Evolutionary conservation across 1,139 yeast species (phyloP).

Genomic region (Taiozyma sp.): DNA sequence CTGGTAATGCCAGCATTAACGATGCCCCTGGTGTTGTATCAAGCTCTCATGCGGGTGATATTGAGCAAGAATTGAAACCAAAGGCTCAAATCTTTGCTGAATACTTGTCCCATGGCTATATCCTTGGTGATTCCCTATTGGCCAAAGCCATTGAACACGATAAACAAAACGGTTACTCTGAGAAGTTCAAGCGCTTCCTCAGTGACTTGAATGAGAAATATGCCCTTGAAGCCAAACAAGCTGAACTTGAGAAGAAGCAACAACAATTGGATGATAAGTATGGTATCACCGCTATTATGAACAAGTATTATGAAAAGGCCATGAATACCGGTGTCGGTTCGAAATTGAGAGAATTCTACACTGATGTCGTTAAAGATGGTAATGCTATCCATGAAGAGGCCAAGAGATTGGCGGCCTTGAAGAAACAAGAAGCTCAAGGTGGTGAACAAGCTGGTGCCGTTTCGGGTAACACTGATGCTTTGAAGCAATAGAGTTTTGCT

Average conservation of each 20-base stretch:
- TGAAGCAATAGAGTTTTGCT: neutral
- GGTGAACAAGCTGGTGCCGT: neutral
- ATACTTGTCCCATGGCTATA: constrained; percentile 68
- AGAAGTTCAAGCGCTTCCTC: constrained; percentile 53
- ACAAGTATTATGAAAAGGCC: constrained; percentile 47
- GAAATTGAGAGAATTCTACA: constrained; percentile 48
- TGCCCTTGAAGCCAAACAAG: constrained; percentile 41
- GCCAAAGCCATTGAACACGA: constrained; percentile 60
- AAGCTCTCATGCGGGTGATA: constrained; percentile 32
- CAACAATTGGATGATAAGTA: constrained; percentile 36
- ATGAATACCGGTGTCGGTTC: constrained; percentile 40
- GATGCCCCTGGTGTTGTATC: neutral
- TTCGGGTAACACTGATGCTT: neutral
- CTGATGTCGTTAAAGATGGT: constrained; percentile 50
- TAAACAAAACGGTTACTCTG: constrained; percentile 57
- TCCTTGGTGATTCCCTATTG: constrained; percentile 57
- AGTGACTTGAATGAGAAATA: constrained; percentile 53
- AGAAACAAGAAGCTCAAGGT: constrained; percentile 30
- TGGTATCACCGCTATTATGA: constrained; percentile 35
- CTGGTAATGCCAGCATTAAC: constrained; percentile 5
- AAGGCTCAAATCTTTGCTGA: constrained; percentile 74
- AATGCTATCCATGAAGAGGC: constrained; percentile 72
- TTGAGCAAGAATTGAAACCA: constrained; percentile 75
- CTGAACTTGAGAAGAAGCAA: constrained; percentile 29
- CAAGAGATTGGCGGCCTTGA: constrained; percentile 57